Evolutionary conservation across 2,329 filamentous ascomycete species (phyloP).

Genomic region (Fusarium luffae): DNA sequence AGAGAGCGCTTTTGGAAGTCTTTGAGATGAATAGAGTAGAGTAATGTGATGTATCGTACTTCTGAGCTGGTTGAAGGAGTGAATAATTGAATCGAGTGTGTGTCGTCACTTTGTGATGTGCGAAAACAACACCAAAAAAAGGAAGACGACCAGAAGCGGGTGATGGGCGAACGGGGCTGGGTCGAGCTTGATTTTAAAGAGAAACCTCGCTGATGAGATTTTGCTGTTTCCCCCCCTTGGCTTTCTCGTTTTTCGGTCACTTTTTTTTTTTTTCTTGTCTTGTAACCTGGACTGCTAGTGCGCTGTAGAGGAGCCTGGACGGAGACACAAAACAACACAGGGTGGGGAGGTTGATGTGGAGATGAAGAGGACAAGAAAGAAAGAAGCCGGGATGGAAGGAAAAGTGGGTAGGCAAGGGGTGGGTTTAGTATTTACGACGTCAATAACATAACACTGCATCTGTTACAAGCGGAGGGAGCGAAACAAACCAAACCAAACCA

Average conservation of each 20-base stretch:
- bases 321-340: conserved; percentile 26
- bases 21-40: background rate
- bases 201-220: conserved; percentile 23
- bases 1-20: conserved; percentile 1
- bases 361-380: conserved; percentile 31
- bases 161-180: conserved; percentile 23
- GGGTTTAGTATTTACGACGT: conserved; percentile 29
- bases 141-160: conserved; percentile 30
- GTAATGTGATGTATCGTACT: background rate
- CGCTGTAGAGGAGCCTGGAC: conserved; percentile 25
- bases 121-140: conserved; percentile 27
- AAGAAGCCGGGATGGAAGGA: conserved; percentile 25
- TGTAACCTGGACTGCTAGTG: conserved; percentile 25
- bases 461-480: conserved; percentile 33
- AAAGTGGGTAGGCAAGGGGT: conserved; percentile 15
- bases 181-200: conserved; percentile 37
- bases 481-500: conserved; percentile 32
- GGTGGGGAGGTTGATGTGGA: conserved; percentile 39
- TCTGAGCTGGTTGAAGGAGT: background rate
- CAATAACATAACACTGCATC: conserved; percentile 26
- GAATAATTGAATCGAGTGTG: conserved; percentile 1
- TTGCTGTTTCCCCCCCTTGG: background rate
- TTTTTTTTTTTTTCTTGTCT: background rate
- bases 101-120: conserved; percentile 36
- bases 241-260: conserved; percentile 3